Percentiles rank a stretch among this genome's conserved stretches.
phyloP scores from a whole-genome alignment of 208 protist genomes.

The Strigomonas culicis region DNA sequence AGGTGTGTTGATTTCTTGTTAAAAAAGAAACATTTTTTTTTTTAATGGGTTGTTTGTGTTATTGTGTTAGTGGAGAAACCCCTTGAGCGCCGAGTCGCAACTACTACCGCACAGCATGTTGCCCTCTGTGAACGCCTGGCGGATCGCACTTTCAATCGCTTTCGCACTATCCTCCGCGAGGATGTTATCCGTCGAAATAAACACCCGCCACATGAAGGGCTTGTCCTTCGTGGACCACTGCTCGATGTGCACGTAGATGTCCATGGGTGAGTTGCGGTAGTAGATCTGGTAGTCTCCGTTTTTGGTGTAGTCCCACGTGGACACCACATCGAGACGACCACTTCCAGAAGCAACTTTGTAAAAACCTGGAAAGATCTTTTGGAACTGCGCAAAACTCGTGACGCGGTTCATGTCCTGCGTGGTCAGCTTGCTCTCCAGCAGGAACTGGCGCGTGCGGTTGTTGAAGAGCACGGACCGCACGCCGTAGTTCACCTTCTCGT shows the following conservation, averaged over 20 bases:
- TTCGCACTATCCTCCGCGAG: conserved; percentile 40
- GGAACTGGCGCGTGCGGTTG: conserved; percentile 36
- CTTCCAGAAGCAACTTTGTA: conserved; percentile 26
- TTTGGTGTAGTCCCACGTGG: conserved; percentile 19
- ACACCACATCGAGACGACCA: conserved; percentile 18
- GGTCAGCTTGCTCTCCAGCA: conserved; percentile 50
- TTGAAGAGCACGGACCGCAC: conserved; percentile 32
- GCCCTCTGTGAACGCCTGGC: conserved; percentile 14
- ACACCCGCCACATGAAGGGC: conserved; percentile 47
- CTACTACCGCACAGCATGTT: conserved; percentile 23
- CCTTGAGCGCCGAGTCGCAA: conserved; percentile 17
- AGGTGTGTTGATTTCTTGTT: background rate
- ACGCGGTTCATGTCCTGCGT: conserved; percentile 63
- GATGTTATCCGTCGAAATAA: conserved; percentile 39
- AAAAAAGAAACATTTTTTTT: background rate
- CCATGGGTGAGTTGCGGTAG: conserved; percentile 45
- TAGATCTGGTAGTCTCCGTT: conserved; percentile 42
- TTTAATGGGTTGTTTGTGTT: background rate
- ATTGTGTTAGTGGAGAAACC: conserved; percentile 1
- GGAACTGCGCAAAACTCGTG: conserved; percentile 57
- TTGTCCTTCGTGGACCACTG: conserved; percentile 27
- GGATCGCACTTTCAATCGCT: conserved; percentile 19
- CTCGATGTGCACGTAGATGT: conserved; percentile 51
- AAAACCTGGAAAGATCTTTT: conserved; percentile 76
- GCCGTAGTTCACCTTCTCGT: conserved; percentile 56